Evolutionary conservation across 1,139 yeast genomes (phyloP).

Genomic region (Debaryomycetaceae sp.): DNA sequence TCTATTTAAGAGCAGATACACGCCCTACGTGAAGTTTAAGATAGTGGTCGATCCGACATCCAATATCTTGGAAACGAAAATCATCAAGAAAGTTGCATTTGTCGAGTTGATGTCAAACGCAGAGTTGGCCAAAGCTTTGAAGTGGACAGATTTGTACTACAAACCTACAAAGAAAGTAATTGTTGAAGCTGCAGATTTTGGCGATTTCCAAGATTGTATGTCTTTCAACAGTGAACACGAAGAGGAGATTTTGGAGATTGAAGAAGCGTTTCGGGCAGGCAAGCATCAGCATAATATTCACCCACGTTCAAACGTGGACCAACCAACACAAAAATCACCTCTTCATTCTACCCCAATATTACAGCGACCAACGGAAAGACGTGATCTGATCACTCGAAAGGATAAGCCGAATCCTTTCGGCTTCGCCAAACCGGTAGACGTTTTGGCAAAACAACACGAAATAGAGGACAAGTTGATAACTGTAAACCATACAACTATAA

Average conservation of each 20-base stretch:
- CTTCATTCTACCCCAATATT: neutral
- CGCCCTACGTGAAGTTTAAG: constrained; percentile 37
- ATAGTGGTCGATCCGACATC: constrained; percentile 42
- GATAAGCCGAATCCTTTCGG: constrained; percentile 45
- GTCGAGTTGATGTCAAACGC: constrained; percentile 49
- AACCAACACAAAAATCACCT: neutral
- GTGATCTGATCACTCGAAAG: constrained; percentile 10
- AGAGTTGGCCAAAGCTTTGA: constrained; percentile 45
- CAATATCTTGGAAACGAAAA: constrained; percentile 36
- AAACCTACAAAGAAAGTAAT: constrained; percentile 38
- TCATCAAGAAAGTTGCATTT: constrained; percentile 55
- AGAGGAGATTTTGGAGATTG: constrained; percentile 26
- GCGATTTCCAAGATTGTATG: constrained; percentile 46
- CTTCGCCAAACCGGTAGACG: constrained; percentile 45
- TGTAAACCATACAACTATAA: constrained; percentile 57
- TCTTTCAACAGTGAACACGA: constrained; percentile 37
- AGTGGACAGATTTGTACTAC: constrained; percentile 45
- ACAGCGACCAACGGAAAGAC: neutral
- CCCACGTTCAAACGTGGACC: constrained; percentile 1
- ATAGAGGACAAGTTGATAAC: constrained; percentile 44
- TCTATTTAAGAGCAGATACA: constrained; percentile 41
- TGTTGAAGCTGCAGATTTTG: constrained; percentile 46
- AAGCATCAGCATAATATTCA: constrained; percentile 16
- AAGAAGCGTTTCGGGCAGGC: constrained; percentile 27
- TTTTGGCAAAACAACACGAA: constrained; percentile 37